Base-by-base conservation (phyloP, 2,329 filamentous ascomycete genomes). In the Aureobasidium lini region DNA sequence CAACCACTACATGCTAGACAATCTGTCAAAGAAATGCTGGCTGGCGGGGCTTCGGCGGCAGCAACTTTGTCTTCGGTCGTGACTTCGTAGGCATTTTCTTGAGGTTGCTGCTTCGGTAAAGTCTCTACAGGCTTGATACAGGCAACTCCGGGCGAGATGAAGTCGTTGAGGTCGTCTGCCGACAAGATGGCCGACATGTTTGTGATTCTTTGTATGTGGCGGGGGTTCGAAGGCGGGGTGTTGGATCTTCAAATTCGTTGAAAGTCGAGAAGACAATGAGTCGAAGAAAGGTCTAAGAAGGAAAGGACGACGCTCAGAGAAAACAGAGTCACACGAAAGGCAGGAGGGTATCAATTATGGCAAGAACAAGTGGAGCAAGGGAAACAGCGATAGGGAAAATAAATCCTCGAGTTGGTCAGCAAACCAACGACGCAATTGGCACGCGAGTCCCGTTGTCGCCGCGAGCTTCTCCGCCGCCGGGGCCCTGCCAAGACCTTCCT, bases 61-160 rank as follows among this genome's bases (percentile, higher is more conserved):
- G 67, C 66, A 61, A 86, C 78, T 68, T 89, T 86, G 72, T 95
- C 93, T 78, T 96, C 94, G 66, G 93, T 92, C 59, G 93, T 92
- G 64, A 97, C 92, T 83, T 97, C 91, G 75, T 92, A 88, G 6
- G 79, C 72, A 64, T 84, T 80, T 77, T 83, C 68, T 32, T 64
- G 44, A 56, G 82, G 73, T 36, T 82, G 76, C 64, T 82, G 79
- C 28, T 52, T 48, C 2, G 94, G 93, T 13, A 99, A 83, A 2
- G 90, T 95, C 74, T 99, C 94, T 71, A 99, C 82, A 31, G 94
- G 94, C 71, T 99, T 97, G 75, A 99, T 97, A 76, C 94, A 99
- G 63, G 94, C 94, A 69, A 99, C 92, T 63, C 93, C 92, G 13
- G 94, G 94, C 60, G 89, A 94, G 72, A 99, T 99, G 77, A 99